Base-by-base conservation (phyloP, 2,329 filamentous ascomycete genomes). In the Alternaria triticimaculans region DNA sequence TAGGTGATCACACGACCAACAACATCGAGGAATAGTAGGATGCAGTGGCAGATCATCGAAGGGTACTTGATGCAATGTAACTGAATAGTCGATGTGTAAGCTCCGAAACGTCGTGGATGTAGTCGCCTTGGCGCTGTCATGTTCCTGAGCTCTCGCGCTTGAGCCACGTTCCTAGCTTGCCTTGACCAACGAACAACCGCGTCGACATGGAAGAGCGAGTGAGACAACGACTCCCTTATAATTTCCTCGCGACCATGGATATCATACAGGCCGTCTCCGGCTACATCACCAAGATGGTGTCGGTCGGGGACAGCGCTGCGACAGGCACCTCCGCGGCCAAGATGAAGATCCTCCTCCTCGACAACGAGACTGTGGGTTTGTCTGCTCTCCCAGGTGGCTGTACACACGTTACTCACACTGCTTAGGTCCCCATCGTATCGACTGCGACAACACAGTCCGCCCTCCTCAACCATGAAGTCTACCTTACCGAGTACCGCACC, bases 291-390 rank as follows among this genome's bases (percentile, higher is more conserved):
- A 97, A 94, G 87, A 97, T 99, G 89, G 90, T 98, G 80, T 91
- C 93, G 70, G 89, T 89, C 69, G 92, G 92, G 76, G 94, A 97
- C 82, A 86, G 84, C 76, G 85, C 88, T 72, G 85, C 88, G 54
- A 84, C 88, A 59, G 87, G 88, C 64, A 87, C 88, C 48, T 86
- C 90, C 55, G 90, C 92, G 21, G 88, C 92, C 45, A 98, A 97
- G 85, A 99, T 99, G 96, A 99, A 99, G 89, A 96, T 98, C 65
- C 84, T 99, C 61, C 85, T 99, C 67, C 85, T 99, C 72, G 96
- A 99, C 81, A 91, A 89, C 82, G 96, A 98, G 82, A 99, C 96
- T 70, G 89, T 90, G 84, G 80, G 87, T 84, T 79, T 82, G 81
- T 83, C 76, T 75, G 53, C 76, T 79, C 76, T 64, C 74, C 74